Evolutionary conservation across 164 flowering plant genomes (phyloP), one percentile per base, ranked within the genome.

Genomic region (Stephania yunnanensis): DNA sequence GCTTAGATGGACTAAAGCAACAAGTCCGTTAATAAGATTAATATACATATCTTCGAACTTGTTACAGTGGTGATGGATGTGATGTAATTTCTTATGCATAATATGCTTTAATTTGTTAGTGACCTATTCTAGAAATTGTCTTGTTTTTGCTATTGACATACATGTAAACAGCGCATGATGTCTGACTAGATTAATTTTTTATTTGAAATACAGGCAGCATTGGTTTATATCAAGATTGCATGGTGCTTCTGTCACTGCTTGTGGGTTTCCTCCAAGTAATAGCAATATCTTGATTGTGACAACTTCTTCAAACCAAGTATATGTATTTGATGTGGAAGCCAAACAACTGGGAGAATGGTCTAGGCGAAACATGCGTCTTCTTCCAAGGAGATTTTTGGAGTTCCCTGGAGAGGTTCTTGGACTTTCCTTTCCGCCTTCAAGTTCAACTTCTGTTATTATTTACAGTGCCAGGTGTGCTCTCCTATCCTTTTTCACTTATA

Each of bases 331-430:
- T 79, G 97, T 96, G 68, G 98, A 94, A 71, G 91, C 91, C 70
- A 92, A 84, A 79, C 89, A 90, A 76, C 78, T 96, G 77, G 94
- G 97, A 29, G 90, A 90, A 55, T 94, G 98, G 98, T 96, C 98
- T 42, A 85, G 46, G 79, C 82, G 50, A 1, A 82, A 94, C 78
- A 87, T 92, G 9, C 80, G 78, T 82, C 73, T 80, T 82, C 81
- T 96, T 68, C 97, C 99, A 0, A 82, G 81, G 69, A 90, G 92
- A 79, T 96, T 83, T 78, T 95, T 87, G 79, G 97, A 96, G 73
- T 94, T 90, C 80, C 97, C 98, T 30, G 98, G 98, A 65, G 99
- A 92, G 79, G 93, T 94, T 42, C 86, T 90, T 78, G 99, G 99
- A 53, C 88, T 96, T 25, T 89, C 97, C 29, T 96, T 96, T 84